Evolutionary conservation across 2,329 filamentous ascomycete genomes (phyloP).

Genomic region (Pseudogymnoascus sp.): DNA sequence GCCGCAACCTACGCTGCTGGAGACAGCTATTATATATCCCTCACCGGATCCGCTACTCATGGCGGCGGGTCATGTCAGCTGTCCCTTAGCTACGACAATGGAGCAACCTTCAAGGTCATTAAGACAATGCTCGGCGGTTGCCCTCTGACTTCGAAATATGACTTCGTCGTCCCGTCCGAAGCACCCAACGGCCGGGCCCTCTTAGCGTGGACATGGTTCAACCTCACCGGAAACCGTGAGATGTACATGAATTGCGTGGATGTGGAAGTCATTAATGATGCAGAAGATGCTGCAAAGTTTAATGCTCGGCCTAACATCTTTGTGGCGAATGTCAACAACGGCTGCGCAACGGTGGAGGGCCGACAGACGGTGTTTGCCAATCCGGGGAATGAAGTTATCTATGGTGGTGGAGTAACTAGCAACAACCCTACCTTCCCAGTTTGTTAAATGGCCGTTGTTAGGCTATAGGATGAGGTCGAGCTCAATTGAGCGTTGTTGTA

Average conservation of each 20-base stretch:
- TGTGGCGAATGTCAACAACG: constrained; percentile 28
- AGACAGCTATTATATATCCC: background rate
- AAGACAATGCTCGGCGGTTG: constrained; percentile 53
- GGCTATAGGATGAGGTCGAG: background rate
- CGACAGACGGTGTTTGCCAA: background rate
- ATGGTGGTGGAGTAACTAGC: background rate
- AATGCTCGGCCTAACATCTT: constrained; percentile 46
- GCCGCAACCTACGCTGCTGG: background rate
- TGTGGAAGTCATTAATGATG: constrained; percentile 29
- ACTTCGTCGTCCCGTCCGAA: constrained; percentile 23
- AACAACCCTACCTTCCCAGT: background rate
- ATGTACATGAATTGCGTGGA: constrained; percentile 61
- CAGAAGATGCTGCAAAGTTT: constrained; percentile 26
- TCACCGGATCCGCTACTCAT: constrained; percentile 37
- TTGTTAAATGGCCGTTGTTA: background rate
- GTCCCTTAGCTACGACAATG: constrained; percentile 51
- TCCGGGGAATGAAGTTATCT: background rate
- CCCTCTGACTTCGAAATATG: constrained; percentile 34
- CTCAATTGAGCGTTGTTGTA: background rate
- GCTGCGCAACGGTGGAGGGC: background rate
- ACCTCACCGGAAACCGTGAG: constrained; percentile 49
- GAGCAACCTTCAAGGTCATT: constrained; percentile 48
- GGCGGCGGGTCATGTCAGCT: constrained; percentile 54
- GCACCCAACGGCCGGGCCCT: constrained; percentile 18
- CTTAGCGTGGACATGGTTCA: constrained; percentile 47